Evolutionary conservation across 805 yeast genomes (phyloP), one percentile per base, ranked within the genome.

Genomic region (Candida broadrunensis): DNA sequence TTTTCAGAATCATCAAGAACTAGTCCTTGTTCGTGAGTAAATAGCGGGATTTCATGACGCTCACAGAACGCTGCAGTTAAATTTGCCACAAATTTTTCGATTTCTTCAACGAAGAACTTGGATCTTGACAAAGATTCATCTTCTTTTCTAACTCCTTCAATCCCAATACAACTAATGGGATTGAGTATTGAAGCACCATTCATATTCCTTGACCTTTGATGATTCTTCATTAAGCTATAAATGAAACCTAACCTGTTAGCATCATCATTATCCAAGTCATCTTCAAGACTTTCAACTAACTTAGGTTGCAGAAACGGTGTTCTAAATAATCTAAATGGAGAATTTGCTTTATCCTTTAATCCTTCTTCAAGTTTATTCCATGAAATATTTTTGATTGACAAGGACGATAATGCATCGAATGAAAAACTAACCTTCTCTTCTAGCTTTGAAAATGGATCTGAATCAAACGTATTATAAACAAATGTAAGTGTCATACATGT

Each of bases 401-500:
- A 51, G 6, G 38, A 34, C 3, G 48, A 36, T 3, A 69, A 38
- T 12, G 52, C 42, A 41, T 68, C 71, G 35, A 67, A 63, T 0
- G 64, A 49, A 6, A 66, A 43, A 1, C 41, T 31, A 6, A 62
- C 53, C 19, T 60, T 55, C 2, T 50, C 54, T 2, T 41, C 43
- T 3, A 61, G 33, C 21, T 54, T 44, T 8, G 45, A 31, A 42
- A 67, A 63, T 2, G 70, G 70, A 37, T 65, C 58, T 5, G 56
- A 42, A n/a, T 61, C 66, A 40, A 52, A 57, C 1, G 68, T 55
- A 38, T 59, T 60, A 46, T 51, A 70, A n/a, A 53, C 54, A 37
- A 63, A 66, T 0, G 70, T 56, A 14, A 67, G 26, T 1, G 74
- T 65, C 50, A 70, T 48, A 39, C 72, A 67, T 0, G 69, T 57